Evolutionary conservation across 208 protist genomes (phyloP), one percentile per base, ranked within the genome.

Genomic region (Tetramitus jugosus): DNA sequence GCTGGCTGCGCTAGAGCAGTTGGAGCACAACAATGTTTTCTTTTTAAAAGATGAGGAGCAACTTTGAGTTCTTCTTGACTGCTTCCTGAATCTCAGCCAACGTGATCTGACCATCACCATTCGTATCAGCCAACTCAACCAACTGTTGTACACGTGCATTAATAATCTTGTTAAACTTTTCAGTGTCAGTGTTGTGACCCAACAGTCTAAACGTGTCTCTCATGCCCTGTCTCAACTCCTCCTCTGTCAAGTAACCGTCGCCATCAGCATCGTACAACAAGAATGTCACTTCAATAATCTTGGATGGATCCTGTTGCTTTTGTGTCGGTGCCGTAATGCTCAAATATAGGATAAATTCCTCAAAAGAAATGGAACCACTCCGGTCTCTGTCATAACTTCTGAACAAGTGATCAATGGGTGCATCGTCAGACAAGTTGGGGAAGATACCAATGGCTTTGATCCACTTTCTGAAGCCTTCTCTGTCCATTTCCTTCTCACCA

Each of bases 261-360:
- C 67, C 67, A 35, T 74, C 67, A 23, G 39, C 67, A 37, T 74
- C 67, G 29, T 74, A 74, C 26, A 74, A 53, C 1, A 74, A 17
- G n/a, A 74, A 74, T 8, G 67, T 74, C 7, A 74, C 67, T 74
- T 74, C 67, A 74, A 74, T 74, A 43, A 74, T 74, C 37, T 74
- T 74, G 7, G 3, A 10, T 53, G 67, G 67, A 26, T 74, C 67
- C 53, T 74, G 67, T 45, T 74, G 42, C 17, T 20, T 53, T 74
- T 74, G 67, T 17, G 67, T 74, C 39, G 67, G 67, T 7, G 67
- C 67, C 3, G 67, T 74, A 43, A 74, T 74, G 13, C 42, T 53
- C 6, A 74, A n/a, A 53, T 74, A 74, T 4, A 74, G 29, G 37
- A 74, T 74, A 43, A 74, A 74, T 74, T 74, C 67, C 53, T 74